Evolutionary conservation across 495 filamentous ascomycete species (phyloP), one percentile per base, ranked within the genome.

Genomic region (Penicillium simplicissimum): DNA sequence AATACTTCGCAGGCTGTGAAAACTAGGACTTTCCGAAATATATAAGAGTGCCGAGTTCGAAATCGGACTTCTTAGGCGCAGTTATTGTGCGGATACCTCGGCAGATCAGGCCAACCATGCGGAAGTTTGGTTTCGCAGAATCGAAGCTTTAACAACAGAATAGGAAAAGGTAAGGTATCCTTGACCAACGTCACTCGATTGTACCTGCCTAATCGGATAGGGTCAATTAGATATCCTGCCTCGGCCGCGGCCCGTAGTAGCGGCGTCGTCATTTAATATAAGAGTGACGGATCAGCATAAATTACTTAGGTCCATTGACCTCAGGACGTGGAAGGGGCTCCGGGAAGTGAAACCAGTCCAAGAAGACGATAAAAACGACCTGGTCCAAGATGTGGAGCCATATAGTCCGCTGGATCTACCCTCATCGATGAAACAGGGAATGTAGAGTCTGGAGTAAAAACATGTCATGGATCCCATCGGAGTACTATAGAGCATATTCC

Each of bases 71-170:
- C 79, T 78, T 1, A 76, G 79, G 6, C 81, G 80, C 55, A 78
- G 74, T 48, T 81, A 77, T 56, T 83, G 80, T 55, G 76, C 81
- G 15, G 79, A 79, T 0, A 81, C 80, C 69, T 67, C 61, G 8
- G 77, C 74, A 5, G 79, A 83, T 52, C 60, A 68, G 31, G 80
- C 79, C 1, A 67, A 35, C 3, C 54, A 71, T 31, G 79, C 76
- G 5, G 78, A 81, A 56, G 69, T 76, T 1, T 82, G 80, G 80
- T 52, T 82, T 77, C 73, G 13, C 79, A 81, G 57, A 81, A 81
- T 43, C 63, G 79, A 13, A 82, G 81, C 53, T 81, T 82, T 61
- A 63, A 76, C 51, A 81, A 82, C 58, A 66, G 78, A 8, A 82
- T 82, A 78, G 80, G 79, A 0, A 71, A 66, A 71, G 79, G 79